Evolutionary conservation across 768 basidiomycete species (phyloP), one percentile per base, ranked within the genome.

Genomic region (Dentipellis fragilis): DNA sequence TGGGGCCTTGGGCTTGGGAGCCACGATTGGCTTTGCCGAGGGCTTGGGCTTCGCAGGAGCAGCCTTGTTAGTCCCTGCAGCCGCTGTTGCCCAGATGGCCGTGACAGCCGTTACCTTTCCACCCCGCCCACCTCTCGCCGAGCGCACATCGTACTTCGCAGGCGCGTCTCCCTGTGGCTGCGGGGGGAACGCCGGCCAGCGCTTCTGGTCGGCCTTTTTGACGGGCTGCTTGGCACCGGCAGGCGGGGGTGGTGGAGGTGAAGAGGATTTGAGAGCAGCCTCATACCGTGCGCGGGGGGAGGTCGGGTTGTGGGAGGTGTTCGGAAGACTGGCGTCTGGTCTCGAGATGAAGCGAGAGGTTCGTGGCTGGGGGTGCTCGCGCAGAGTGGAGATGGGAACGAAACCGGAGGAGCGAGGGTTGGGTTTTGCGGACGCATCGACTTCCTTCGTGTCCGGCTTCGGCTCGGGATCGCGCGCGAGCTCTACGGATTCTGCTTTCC

Each of bases 381-480:
- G 79, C 50, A 80, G 72, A 0, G 79, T 79, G 5, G 77, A 74
- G 11, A 88, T 78, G 0, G 86, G 81, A 17, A 87, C 74, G 62
- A 89, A 89, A 1, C 86, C 87, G 51, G 85, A 87, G 1, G 86
- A 89, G 2, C 86, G 81, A 23, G 85, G 84, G 65, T 88, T 83
- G 0, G 86, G 85, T 0, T 72, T 67, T 9, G 73, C 68, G 29
- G 71, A 69, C 42, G 42, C n/a, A 8, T 14, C 12, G 19, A 9
- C 48, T 7, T 14, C 14, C 48, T 23, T 35, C 22, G 17, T 9
- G 21, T 66, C 60, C 46, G 47, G 57, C 34, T 62, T 60, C 48
- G 59, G 61, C 50, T 63, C 60, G 16, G 38, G 12, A 40, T 60
- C 19, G 34, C 17, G 48, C n/a, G 46, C 48, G n/a, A n/a, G 29